Evolutionary conservation across 495 filamentous ascomycete species (phyloP).

Genomic region (Penicillium longicatenatum): DNA sequence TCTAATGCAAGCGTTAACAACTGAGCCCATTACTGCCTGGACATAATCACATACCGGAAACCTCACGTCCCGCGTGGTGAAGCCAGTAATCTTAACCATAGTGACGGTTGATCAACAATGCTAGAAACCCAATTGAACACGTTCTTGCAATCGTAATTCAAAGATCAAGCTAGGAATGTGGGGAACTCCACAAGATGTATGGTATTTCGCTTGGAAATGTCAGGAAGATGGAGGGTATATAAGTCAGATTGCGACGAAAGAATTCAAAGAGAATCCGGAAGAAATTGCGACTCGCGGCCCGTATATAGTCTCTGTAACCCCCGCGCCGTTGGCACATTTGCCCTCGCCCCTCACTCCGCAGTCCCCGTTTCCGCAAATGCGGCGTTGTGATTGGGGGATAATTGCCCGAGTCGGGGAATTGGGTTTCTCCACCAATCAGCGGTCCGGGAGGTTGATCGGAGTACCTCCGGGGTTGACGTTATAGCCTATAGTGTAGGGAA

Average conservation of each 20-base stretch:
- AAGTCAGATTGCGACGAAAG: slow-evolving; percentile 5
- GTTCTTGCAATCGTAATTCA: slow-evolving; percentile 1
- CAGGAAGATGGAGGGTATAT: background rate
- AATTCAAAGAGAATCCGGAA: slow-evolving; percentile 8
- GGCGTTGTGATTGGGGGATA: slow-evolving; percentile 34
- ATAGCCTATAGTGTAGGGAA: background rate
- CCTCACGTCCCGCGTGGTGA: slow-evolving; percentile 80
- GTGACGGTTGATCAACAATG: slow-evolving; percentile 13
- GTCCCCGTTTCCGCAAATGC: slow-evolving; percentile 5
- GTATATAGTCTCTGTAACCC: slow-evolving; percentile 33
- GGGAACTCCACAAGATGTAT: background rate
- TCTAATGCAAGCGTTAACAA: slow-evolving; percentile 44
- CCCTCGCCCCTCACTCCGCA: slow-evolving; percentile 20
- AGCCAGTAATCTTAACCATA: slow-evolving; percentile 80
- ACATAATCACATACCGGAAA: slow-evolving; percentile 64
- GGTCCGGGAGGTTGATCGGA: slow-evolving; percentile 21
- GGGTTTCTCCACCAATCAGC: slow-evolving; percentile 35
- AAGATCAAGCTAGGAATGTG: background rate
- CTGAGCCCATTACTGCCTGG: background rate
- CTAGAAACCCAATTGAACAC: slow-evolving; percentile 15
- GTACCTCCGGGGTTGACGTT: slow-evolving; percentile 25
- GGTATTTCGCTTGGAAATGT: background rate
- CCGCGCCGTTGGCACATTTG: slow-evolving; percentile 24
- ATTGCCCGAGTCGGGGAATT: slow-evolving; percentile 21
- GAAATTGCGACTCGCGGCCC: slow-evolving; percentile 15